Evolutionary conservation across 164 flowering plant genomes (phyloP).

Genomic region (Vitis rupestris): DNA sequence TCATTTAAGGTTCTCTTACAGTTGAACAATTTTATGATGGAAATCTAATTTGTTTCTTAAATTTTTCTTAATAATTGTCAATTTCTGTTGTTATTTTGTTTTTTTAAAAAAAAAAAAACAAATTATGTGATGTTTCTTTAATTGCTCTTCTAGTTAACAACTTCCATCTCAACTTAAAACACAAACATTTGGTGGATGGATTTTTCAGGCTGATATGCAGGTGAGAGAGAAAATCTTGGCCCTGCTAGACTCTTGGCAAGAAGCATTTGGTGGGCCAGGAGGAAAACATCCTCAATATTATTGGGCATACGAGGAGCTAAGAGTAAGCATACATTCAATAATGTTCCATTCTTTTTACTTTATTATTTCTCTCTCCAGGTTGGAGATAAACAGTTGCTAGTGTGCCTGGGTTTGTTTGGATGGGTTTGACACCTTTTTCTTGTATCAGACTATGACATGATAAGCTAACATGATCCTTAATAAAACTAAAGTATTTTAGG

Average conservation of each 20-base stretch:
- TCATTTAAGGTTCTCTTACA: too few species aligned
- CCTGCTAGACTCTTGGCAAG: slow-evolving; percentile 92
- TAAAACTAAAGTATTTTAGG: too few species aligned
- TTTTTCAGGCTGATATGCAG: slow-evolving; percentile 74
- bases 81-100: too few species aligned
- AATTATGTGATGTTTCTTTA: too few species aligned
- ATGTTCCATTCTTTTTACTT: neutral
- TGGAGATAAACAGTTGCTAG: neutral
- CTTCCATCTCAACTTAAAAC: neutral
- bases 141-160: too few species aligned
- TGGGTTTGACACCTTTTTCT: neutral
- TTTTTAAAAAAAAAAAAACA: too few species aligned
- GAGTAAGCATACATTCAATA: slow-evolving; percentile 44
- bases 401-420: slow-evolving; percentile 3
- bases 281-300: slow-evolving; percentile 91
- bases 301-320: slow-evolving; percentile 84
- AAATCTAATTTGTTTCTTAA: too few species aligned
- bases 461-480: too few species aligned
- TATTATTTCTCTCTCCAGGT: neutral
- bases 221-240: slow-evolving; percentile 82
- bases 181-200: slow-evolving; percentile 3
- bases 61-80: too few species aligned
- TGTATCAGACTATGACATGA: neutral
- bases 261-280: slow-evolving; percentile 93
- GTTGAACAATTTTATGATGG: neutral